Base-by-base conservation (phyloP, 139 green algal species). In the Ettlia oleoabundans region DNA sequence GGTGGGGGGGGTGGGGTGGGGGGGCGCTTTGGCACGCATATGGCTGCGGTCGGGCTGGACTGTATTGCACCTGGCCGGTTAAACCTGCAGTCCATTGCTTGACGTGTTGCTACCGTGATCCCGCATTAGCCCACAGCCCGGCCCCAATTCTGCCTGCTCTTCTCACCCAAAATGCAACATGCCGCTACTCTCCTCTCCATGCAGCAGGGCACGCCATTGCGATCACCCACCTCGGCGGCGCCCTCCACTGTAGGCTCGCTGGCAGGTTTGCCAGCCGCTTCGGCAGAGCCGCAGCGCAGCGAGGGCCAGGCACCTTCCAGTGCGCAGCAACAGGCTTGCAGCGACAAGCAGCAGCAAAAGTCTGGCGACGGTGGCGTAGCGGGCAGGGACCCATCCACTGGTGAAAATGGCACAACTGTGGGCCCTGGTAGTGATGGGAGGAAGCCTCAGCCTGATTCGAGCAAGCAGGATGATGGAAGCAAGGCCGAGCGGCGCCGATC, bases 121-220 rank as follows among this genome's bases (percentile, higher is more conserved):
- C n/a, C n/a, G n/a, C n/a, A n/a, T n/a, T n/a, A n/a, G n/a, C n/a
- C n/a, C n/a, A n/a, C n/a, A n/a, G n/a, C n/a, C n/a, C n/a, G n/a
- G n/a, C n/a, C n/a, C n/a, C n/a, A n/a, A n/a, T n/a, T n/a, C n/a
- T n/a, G n/a, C n/a, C n/a, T n/a, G n/a, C n/a, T n/a, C n/a, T n/a
- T n/a, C n/a, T n/a, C n/a, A n/a, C n/a, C n/a, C n/a, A n/a, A n/a
- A n/a, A n/a, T n/a, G n/a, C n/a, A n/a, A n/a, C n/a, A n/a, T n/a
- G n/a, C n/a, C n/a, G n/a, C n/a, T n/a, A n/a, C n/a, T n/a, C n/a
- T n/a, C n/a, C n/a, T n/a, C n/a, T n/a, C n/a, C n/a, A n/a, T n/a
- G n/a, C n/a, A n/a, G n/a, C n/a, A n/a, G n/a, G n/a, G 32, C 47
- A 78, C 71, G 30, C 71, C 71, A 33, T 33, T 78, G 71, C 71